A percentile compares a stretch with the other conserved stretches of the same genome.
Conservation (phyloP, 1,284 basidiomycete genomes). For the Irpex rosettiformis region DNA sequence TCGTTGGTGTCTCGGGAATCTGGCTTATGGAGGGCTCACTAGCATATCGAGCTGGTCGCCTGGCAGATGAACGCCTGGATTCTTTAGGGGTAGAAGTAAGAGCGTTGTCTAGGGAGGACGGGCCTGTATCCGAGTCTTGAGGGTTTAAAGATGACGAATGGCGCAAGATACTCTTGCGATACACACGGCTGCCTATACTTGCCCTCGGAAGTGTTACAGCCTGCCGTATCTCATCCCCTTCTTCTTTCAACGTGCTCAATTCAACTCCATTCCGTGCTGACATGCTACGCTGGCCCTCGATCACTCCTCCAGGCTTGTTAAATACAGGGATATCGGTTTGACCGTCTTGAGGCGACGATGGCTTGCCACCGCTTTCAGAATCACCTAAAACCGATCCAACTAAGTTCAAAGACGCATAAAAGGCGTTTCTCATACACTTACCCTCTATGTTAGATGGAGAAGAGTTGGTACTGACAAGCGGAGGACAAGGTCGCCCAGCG, state of each 20-base stretch:
- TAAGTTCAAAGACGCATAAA: neutral
- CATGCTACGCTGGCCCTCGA: constrained; percentile 23
- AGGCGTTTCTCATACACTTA: neutral
- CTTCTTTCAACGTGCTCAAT: constrained; percentile 21
- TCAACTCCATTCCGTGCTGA: constrained; percentile 20
- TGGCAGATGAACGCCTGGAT: constrained; percentile 12
- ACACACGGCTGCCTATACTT: constrained; percentile 12
- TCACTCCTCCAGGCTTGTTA: constrained; percentile 13
- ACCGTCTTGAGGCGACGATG: constrained; percentile 1
- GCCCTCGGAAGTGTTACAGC: constrained; percentile 15
- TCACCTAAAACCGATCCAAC: neutral
- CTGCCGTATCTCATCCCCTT: constrained; percentile 19
- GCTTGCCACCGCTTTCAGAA: constrained; percentile 11
- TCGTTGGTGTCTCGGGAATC: constrained; percentile 24
- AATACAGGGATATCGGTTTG: constrained; percentile 10
- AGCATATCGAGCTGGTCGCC: constrained; percentile 21
- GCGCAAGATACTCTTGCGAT: constrained; percentile 19
- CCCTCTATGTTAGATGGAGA: constrained; percentile 21
- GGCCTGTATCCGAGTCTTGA: constrained; percentile 24
- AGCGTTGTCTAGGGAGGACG: constrained; percentile 20
- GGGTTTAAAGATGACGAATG: constrained; percentile 18
- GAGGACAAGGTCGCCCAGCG: constrained; percentile 22
- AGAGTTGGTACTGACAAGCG: constrained; percentile 19
- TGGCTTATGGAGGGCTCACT: constrained; percentile 27
- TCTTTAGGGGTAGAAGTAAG: constrained; percentile 13